These are phyloP conservation scores for Pseudogymnoascus sp. DNA, from an alignment of 2,329 filamentous ascomycete species.

Conservation along the genomic window DNA sequence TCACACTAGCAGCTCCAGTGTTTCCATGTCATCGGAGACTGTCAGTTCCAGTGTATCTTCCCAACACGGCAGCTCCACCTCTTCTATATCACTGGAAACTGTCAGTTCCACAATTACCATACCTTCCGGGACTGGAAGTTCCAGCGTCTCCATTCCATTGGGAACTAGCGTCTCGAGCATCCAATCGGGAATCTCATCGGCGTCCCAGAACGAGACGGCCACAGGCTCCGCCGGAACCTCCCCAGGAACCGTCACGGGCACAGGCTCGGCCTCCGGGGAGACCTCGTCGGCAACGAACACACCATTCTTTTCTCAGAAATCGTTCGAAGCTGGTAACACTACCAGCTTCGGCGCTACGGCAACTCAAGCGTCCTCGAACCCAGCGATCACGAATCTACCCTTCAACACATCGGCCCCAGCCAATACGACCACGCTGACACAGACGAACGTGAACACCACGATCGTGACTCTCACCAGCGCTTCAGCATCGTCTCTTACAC, in stretches of 20 bases:
- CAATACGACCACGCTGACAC: not conserved
- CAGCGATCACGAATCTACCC: not conserved
- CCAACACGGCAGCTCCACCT: not conserved
- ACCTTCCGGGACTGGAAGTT: not conserved
- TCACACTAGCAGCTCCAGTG: not conserved
- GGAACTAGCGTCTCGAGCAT: not conserved
- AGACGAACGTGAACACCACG: not conserved
- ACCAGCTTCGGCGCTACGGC: not conserved
- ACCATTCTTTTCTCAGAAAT: conserved; percentile 2
- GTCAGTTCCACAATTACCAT: not conserved
- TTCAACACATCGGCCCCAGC: not conserved
- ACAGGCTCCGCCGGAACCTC: not conserved
- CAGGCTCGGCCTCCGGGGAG: not conserved
- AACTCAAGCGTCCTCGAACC: not conserved
- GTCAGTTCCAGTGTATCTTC: not conserved
- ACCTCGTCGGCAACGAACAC: not conserved
- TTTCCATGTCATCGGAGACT: not conserved
- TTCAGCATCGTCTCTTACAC: not conserved
- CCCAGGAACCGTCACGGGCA: not conserved
- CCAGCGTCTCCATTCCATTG: not conserved
- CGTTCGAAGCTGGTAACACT: not conserved
- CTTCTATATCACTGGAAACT: not conserved
- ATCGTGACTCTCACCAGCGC: not conserved
- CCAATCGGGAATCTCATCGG: not conserved
- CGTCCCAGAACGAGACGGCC: not conserved